A percentile compares a stretch with the other conserved stretches of the same genome.
phyloP scores from a whole-genome alignment of 208 protist species.

The Trypanosoma avium region DNA sequence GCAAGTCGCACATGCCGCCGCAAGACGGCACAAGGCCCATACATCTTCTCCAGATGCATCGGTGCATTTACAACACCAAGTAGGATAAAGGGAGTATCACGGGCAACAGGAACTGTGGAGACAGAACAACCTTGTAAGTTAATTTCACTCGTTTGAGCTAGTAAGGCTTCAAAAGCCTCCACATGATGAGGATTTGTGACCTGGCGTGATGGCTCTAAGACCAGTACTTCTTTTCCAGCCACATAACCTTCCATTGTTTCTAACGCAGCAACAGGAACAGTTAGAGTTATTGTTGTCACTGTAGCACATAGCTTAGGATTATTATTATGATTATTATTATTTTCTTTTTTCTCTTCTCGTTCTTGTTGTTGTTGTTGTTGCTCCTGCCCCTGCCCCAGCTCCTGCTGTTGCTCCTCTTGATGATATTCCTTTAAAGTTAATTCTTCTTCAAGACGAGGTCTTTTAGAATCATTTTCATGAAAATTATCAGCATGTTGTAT shows the following conservation, averaged over 20 bases:
- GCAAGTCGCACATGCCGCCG: conserved; percentile 18
- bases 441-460: conserved; percentile 5
- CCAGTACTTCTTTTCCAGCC: conserved; percentile 62
- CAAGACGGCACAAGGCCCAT: conserved; percentile 25
- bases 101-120: conserved; percentile 44
- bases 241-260: conserved; percentile 62
- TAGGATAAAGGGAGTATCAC: conserved; percentile 64
- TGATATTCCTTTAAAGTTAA: conserved; percentile 11
- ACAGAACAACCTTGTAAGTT: conserved; percentile 26
- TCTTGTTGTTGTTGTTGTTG: too few relatives aligned
- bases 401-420: too few relatives aligned
- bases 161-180: conserved; percentile 35
- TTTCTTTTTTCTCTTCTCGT: too few relatives aligned
- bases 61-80: conserved; percentile 74
- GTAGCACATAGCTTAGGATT: too few relatives aligned
- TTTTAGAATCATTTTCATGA: conserved; percentile 2
- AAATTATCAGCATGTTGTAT: conserved; percentile 6
- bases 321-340: too few relatives aligned
- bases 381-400: too few relatives aligned
- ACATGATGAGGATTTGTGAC: conserved; percentile 61
- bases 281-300: conserved; percentile 28
- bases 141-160: conserved; percentile 17
- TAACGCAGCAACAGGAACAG: conserved; percentile 46
- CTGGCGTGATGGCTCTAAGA: conserved; percentile 55
- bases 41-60: conserved; percentile 26